Evolutionary conservation across 257 asterid genomes (phyloP), one percentile per base, ranked within the genome.

Genomic region (Phtheirospermum japonicum): DNA sequence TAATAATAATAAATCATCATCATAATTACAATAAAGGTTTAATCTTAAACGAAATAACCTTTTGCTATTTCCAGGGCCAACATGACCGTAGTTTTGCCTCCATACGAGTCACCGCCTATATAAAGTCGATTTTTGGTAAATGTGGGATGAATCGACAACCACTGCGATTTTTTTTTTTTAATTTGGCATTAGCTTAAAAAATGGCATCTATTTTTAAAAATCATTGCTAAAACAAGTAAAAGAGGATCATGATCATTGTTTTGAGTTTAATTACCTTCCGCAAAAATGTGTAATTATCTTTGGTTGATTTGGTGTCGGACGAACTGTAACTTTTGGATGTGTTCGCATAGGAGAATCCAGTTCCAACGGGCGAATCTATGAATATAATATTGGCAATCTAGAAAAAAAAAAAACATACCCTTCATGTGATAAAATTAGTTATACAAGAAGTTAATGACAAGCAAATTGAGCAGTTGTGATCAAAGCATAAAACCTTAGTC

Each of bases 401-500:
- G n/a, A n/a, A n/a, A n/a, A 20, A 9, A 56, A 36, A 63, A 57
- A 9, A 13, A 10, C 5, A 26, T 12, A 17, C 36, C 16, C 10
- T 23, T 18, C 39, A 63, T 18, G 20, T n/a, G n/a, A n/a, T n/a
- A n/a, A n/a, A n/a, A n/a, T n/a, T n/a, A n/a, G n/a, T n/a, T n/a
- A n/a, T n/a, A 0, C n/a, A n/a, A n/a, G 2, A 0, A 6, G 20
- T 9, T 36, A 8, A 37, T 23, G 10, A 7, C 3, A 59, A 51
- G 34, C 17, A n/a, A 30, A 10, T 34, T 19, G 7, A 69, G 12
- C 10, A 2, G 28, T 0, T 14, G 17, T 4, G 31, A n/a, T n/a
- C n/a, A n/a, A n/a, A n/a, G n/a, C n/a, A n/a, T n/a, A n/a, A n/a
- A 11, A 87, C 95, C 86, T 84, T 80, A 6, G 95, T 84, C 93